A percentile compares a stretch with the other conserved stretches of the same genome.
phyloP scores from a whole-genome alignment of 495 filamentous ascomycete species.

The Geopyxis carbonaria region DNA sequence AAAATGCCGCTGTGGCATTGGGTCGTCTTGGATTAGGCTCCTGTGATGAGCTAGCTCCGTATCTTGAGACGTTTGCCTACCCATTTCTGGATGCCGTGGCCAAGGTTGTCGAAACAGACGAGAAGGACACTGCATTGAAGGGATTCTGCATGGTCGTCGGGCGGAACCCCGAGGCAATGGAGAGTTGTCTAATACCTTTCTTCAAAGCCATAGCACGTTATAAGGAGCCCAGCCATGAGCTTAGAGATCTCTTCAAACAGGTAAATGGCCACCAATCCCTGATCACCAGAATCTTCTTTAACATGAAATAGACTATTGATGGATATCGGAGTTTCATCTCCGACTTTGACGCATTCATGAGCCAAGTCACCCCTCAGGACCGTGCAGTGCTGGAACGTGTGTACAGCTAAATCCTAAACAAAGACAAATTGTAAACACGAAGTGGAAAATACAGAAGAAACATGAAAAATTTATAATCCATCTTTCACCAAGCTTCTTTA shows the following conservation, averaged over 20 bases:
- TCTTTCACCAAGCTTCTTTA: too few species aligned
- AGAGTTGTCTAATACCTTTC: constrained; percentile 61
- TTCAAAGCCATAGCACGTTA: constrained; percentile 73
- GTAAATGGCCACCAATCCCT: too few species aligned
- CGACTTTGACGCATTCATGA: constrained; percentile 64
- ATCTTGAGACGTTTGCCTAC: constrained; percentile 61
- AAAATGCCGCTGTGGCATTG: constrained; percentile 88
- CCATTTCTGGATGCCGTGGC: constrained; percentile 67
- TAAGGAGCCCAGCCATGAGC: constrained; percentile 33
- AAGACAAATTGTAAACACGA: background rate
- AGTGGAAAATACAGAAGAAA: background rate
- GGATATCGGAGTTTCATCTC: constrained; percentile 76
- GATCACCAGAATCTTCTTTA: constrained; percentile 31
- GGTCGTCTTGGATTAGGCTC: constrained; percentile 78
- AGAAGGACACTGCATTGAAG: constrained; percentile 84
- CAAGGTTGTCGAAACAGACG: constrained; percentile 73
- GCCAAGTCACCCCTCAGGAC: constrained; percentile 45
- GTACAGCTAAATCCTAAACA: too few species aligned
- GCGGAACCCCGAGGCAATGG: constrained; percentile 81
- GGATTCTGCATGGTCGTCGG: constrained; percentile 76
- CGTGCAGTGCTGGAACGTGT: constrained; percentile 29
- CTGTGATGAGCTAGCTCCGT: constrained; percentile 57
- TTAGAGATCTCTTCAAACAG: constrained; percentile 32
- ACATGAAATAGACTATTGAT: constrained; percentile 45
- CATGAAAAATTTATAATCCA: constrained; percentile 2